Evolutionary conservation across 2,329 filamentous ascomycete species (phyloP).

Genomic region (Zasmidium citrigriseum): DNA sequence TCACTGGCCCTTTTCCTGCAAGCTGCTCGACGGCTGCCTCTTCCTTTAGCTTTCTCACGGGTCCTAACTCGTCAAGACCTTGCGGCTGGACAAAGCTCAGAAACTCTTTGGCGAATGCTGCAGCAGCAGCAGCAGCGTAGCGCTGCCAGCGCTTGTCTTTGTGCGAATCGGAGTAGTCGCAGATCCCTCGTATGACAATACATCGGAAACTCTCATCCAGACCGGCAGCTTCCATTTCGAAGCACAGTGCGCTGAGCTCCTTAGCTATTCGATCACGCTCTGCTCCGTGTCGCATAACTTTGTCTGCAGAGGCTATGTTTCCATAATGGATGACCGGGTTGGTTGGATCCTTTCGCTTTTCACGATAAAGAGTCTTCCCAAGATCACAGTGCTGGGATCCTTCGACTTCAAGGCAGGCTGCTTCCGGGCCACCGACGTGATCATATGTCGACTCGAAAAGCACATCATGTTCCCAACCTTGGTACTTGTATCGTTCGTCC

Average conservation of each 20-base stretch:
- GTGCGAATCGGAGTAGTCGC: constrained; percentile 29
- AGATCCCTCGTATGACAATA: constrained; percentile 28
- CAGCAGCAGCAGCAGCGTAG: constrained; percentile 25
- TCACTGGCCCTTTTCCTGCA: too few species aligned
- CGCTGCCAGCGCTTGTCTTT: constrained; percentile 27
- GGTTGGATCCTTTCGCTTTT: background rate
- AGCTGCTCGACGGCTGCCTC: too few species aligned
- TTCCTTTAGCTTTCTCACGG: too few species aligned
- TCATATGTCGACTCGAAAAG: constrained; percentile 9
- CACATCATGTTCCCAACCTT: background rate
- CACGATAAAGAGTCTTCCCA: background rate
- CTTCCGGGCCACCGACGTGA: background rate
- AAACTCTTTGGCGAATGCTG: constrained; percentile 25
- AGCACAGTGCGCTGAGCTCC: constrained; percentile 17
- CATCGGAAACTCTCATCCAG: constrained; percentile 26
- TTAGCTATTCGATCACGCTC: constrained; percentile 8
- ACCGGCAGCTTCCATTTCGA: constrained; percentile 31
- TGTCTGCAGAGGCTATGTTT: constrained; percentile 28
- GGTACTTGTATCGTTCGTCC: background rate
- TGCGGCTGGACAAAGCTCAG: background rate
- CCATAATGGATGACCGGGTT: constrained; percentile 23
- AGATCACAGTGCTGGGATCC: background rate
- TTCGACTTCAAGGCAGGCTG: background rate
- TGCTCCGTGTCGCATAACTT: constrained; percentile 18
- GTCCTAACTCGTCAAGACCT: background rate